Evolutionary conservation across 1,284 basidiomycete species (phyloP), one percentile per base, ranked within the genome.

Genomic region (Melampsora occidentalis): DNA sequence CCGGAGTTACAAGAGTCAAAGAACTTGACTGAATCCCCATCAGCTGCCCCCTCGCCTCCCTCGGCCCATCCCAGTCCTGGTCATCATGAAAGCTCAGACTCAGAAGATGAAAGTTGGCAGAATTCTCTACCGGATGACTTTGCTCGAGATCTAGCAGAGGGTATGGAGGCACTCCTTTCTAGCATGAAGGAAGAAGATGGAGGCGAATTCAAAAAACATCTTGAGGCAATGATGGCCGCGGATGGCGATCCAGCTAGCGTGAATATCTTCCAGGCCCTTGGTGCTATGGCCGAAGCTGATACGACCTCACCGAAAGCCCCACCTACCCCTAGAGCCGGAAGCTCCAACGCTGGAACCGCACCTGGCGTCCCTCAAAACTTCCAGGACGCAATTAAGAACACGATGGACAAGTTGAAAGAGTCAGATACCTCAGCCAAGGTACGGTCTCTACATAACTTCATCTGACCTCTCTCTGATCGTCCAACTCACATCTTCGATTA

Each of bases 401-500:
- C 75, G 9, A 77, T 77, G 68, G 68, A 77, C 42, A 77, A 77
- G 57, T 67, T 77, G 22, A 77, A 70, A 64, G 65, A 66, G 64
- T 77, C 75, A 5, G 61, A 77, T 28, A 31, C 57, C 48, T 77
- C 75, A 57, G 67, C 75, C 51, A 77, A 77, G 63, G 75, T 77
- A 76, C 65, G 48, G n/a, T 6, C 61, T 42, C n/a, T 62, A 70
- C 51, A 39, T 48, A 70, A 57, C 53, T 57, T 28, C 39, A 70
- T 68, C 66, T 69, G 28, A 51, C 62, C 64, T 62, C 31, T 25
- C 53, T 14, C 53, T 28, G 53, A 22, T 22, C 28, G 9, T 57
- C 7, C 35, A 57, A 18, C 46, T 33, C 25, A 51, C 12, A 5
- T n/a, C 5, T 2, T 48, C 65, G 46, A 48, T 57, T 39, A 5